A percentile compares a stretch with the other conserved stretches of the same genome.
Conservation (phyloP, 1,284 basidiomycete species). For the Fistulina hepatica region DNA sequence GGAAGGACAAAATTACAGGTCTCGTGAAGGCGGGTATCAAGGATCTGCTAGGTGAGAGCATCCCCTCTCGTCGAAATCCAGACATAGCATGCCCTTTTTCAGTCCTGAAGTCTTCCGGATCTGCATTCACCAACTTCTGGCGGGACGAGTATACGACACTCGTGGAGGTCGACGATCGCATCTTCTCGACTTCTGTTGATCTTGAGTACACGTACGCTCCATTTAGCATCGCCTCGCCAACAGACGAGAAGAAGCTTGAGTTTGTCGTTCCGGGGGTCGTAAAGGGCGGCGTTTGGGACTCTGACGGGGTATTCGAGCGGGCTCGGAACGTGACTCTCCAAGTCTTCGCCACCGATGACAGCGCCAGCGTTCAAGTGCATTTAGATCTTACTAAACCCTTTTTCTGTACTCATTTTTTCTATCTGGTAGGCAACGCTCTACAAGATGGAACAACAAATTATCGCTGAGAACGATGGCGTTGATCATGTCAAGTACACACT, state of each 20-base stretch:
- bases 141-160: conserved; percentile 87
- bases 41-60: conserved; percentile 62
- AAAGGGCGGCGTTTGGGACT: conserved; percentile 51
- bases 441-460: conserved; percentile 74
- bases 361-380: conserved; percentile 79
- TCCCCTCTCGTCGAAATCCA: neutral
- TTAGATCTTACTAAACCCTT: conserved; percentile 2
- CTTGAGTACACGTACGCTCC: conserved; percentile 55
- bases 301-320: conserved; percentile 41
- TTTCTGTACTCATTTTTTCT: too few relatives aligned
- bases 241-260: conserved; percentile 37
- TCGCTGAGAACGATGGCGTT: conserved; percentile 56
- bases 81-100: conserved; percentile 1
- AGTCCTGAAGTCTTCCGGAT: conserved; percentile 89
- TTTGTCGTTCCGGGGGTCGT: conserved; percentile 37
- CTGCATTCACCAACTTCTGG: conserved; percentile 76
- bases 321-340: conserved; percentile 67
- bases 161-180: conserved; percentile 70
- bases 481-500: conserved; percentile 61
- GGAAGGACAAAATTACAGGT: conserved; percentile 48
- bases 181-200: conserved; percentile 80
- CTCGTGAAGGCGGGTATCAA: conserved; percentile 59
- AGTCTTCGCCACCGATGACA: conserved; percentile 79
- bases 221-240: conserved; percentile 35
- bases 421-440: conserved; percentile 69